Percentiles rank a stretch among this genome's conserved stretches.
Evolutionary conservation across 306 rosid species (phyloP).

Genomic region (Cucurbita argyrosperma): DNA sequence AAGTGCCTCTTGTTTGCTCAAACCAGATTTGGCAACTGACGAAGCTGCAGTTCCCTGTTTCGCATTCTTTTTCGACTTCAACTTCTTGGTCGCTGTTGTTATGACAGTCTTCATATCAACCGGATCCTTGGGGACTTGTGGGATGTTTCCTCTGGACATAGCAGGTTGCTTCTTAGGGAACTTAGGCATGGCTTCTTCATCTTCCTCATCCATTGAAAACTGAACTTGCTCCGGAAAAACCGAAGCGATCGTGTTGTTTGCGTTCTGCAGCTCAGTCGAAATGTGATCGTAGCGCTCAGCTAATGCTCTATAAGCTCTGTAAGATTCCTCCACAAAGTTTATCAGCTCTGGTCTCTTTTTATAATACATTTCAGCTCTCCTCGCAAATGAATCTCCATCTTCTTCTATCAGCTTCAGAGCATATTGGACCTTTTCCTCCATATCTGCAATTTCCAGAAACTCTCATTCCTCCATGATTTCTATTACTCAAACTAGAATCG

Average conservation of each 20-base stretch:
- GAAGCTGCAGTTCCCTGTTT: neutral
- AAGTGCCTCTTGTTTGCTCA: conserved; percentile 53
- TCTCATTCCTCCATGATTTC: neutral
- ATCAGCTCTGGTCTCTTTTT: conserved; percentile 86
- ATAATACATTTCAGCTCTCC: conserved; percentile 95
- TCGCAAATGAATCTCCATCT: conserved; percentile 96
- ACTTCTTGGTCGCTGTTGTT: conserved; percentile 30
- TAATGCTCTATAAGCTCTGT: conserved; percentile 70
- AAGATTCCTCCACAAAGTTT: conserved; percentile 68
- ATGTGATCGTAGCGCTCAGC: conserved; percentile 92
- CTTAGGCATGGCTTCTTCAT: conserved; percentile 33
- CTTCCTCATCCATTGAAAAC: conserved; percentile 73
- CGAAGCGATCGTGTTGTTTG: conserved; percentile 87
- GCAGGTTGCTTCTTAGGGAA: conserved; percentile 25
- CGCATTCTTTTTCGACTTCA: conserved; percentile 20
- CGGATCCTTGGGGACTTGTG: conserved; percentile 52
- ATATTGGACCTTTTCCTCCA: conserved; percentile 63
- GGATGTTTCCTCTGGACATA: conserved; percentile 27
- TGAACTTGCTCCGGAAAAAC: conserved; percentile 86
- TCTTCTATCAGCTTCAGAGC: conserved; percentile 47
- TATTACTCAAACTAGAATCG: neutral
- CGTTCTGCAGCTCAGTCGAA: conserved; percentile 90
- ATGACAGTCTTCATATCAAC: conserved; percentile 34
- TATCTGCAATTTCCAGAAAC: conserved; percentile 43
- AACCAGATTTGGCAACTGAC: conserved; percentile 46